Conservation (phyloP, 2,329 filamentous ascomycete species). For the Annulohypoxylon truncatum region DNA sequence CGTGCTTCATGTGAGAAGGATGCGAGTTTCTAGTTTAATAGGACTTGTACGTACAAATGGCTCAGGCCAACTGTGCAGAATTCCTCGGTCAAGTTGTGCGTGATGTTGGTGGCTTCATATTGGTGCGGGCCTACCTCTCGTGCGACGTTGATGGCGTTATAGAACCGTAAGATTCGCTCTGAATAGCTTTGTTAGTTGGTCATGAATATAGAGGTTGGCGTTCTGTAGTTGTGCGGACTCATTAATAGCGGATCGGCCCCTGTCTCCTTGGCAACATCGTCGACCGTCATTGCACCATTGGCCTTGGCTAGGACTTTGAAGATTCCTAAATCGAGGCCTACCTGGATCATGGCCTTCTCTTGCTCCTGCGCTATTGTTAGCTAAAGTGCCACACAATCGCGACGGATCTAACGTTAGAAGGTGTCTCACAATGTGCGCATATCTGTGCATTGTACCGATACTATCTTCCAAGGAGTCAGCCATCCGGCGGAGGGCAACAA, state of each 20-base stretch:
- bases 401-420: neutral
- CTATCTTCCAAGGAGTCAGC: constrained; percentile 11
- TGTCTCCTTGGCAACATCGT: neutral
- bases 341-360: constrained; percentile 1
- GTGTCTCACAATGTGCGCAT: constrained; percentile 8
- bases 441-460: constrained; percentile 13
- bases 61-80: neutral
- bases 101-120: constrained; percentile 10
- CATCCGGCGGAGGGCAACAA: neutral
- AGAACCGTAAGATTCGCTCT: constrained; percentile 16
- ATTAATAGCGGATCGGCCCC: neutral
- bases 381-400: neutral
- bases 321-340: constrained; percentile 4
- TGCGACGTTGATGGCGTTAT: neutral
- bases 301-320: constrained; percentile 1
- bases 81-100: neutral
- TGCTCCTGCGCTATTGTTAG: neutral
- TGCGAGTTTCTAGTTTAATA: neutral
- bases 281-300: neutral
- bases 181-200: neutral
- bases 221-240: neutral
- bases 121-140: neutral
- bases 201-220: neutral
- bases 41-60: constrained; percentile 13
- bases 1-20: neutral